A percentile compares a stretch with the other conserved stretches of the same genome.
Evolutionary conservation across 768 basidiomycete species (phyloP).

Genomic region (Hypholoma sublateritium): DNA sequence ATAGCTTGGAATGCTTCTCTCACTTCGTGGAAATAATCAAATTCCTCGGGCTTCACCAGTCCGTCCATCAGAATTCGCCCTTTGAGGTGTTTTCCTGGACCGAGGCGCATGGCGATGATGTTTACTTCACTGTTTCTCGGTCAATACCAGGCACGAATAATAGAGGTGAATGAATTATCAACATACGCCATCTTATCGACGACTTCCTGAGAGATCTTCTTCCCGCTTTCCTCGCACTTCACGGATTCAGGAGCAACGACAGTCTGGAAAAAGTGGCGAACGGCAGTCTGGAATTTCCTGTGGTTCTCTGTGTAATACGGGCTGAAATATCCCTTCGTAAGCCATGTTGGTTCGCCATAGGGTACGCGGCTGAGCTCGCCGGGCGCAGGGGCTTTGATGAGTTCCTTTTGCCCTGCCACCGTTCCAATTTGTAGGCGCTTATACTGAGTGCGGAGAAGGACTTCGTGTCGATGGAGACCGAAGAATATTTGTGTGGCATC

Average conservation of each 20-base stretch:
- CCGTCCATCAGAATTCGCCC: conserved; percentile 78
- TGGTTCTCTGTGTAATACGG: conserved; percentile 49
- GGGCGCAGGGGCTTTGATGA: conserved; percentile 24
- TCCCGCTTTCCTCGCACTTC: conserved; percentile 83
- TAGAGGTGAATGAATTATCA: neutral
- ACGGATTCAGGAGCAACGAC: conserved; percentile 75
- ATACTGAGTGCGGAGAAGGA: conserved; percentile 30
- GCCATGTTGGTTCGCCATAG: conserved; percentile 34
- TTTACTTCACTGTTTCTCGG: conserved; percentile 58
- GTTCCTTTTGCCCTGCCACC: conserved; percentile 28
- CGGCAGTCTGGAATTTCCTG: conserved; percentile 68
- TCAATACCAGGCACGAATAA: neutral
- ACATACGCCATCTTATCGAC: conserved; percentile 82
- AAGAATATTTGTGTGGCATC: conserved; percentile 45
- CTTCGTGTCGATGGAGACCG: conserved; percentile 32
- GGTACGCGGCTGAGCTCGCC: conserved; percentile 33
- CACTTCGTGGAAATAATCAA: conserved; percentile 94
- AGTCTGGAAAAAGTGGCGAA: conserved; percentile 76
- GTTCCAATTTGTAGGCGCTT: conserved; percentile 31
- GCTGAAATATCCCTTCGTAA: conserved; percentile 29
- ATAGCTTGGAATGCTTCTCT: neutral
- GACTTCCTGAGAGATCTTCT: conserved; percentile 81
- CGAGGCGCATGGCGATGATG: conserved; percentile 86
- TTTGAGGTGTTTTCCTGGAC: conserved; percentile 85
- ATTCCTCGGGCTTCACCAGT: conserved; percentile 76